These are phyloP conservation scores for Trichoderma endophyticum DNA, from an alignment of 2,329 filamentous ascomycete genomes.

Conservation along the genomic window DNA sequence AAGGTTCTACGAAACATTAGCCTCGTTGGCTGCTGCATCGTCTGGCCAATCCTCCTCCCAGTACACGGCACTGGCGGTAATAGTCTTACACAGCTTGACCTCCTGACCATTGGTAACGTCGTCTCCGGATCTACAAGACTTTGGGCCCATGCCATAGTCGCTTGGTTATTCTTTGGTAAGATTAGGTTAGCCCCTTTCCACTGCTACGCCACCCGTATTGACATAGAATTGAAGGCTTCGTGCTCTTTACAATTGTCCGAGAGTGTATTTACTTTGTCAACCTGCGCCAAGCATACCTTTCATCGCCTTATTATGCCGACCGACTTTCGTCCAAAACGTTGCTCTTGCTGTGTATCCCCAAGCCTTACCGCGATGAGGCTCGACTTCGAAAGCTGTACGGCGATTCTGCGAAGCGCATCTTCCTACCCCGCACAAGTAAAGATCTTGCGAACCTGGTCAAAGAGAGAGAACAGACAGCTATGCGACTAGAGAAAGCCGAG, in stretches of 20 bases:
- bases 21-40: conserved; percentile 78
- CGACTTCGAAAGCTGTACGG: conserved; percentile 79
- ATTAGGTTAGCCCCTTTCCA: background rate
- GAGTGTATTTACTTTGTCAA: conserved; percentile 93
- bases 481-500: conserved; percentile 82
- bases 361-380: conserved; percentile 71
- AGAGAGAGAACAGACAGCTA: conserved; percentile 74
- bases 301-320: conserved; percentile 78
- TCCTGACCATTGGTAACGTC: conserved; percentile 78
- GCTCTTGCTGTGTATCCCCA: conserved; percentile 81
- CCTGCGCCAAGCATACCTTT: conserved; percentile 84
- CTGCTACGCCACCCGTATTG: background rate
- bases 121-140: conserved; percentile 58
- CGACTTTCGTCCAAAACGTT: conserved; percentile 89
- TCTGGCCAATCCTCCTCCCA: conserved; percentile 83
- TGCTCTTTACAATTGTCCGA: conserved; percentile 83
- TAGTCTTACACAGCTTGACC: conserved; percentile 63
- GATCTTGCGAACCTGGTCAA: conserved; percentile 78
- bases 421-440: conserved; percentile 75
- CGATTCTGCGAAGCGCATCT: conserved; percentile 74
- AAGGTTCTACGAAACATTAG: conserved; percentile 74
- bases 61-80: conserved; percentile 81
- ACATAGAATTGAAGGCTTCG: conserved; percentile 57
- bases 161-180: conserved; percentile 68
- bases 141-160: conserved; percentile 77